A percentile compares a stretch with the other conserved stretches of the same genome.
Evolutionary conservation across 768 basidiomycete genomes (phyloP).

Genomic region (Amanita thiersii): DNA sequence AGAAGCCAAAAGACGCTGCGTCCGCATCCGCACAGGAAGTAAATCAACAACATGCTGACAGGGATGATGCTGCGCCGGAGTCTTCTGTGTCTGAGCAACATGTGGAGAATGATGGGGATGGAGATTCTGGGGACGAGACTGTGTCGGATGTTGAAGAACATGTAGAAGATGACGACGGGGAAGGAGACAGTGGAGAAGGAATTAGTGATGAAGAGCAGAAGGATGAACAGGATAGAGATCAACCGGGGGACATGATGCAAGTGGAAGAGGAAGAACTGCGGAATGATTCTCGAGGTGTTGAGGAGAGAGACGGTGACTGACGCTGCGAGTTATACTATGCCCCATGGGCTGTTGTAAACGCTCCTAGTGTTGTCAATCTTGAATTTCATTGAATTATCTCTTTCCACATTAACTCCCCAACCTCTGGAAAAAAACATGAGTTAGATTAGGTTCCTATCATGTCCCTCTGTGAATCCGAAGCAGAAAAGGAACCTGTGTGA

Average conservation of each 20-base stretch:
- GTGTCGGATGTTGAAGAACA: slow-evolving; percentile 24
- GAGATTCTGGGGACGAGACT: slow-evolving; percentile 23
- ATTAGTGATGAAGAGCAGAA: slow-evolving; percentile 31
- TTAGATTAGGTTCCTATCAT: too few species aligned
- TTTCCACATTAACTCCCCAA: too few species aligned
- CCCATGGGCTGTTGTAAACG: not conserved
- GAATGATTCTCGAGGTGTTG: slow-evolving; percentile 29
- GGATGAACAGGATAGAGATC: slow-evolving; percentile 30
- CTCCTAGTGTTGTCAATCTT: not conserved
- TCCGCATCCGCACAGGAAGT: slow-evolving; percentile 13
- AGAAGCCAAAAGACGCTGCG: slow-evolving; percentile 3
- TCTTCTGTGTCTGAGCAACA: slow-evolving; percentile 13
- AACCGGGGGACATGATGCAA: slow-evolving; percentile 31
- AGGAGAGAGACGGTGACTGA: slow-evolving; percentile 15
- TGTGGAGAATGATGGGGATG: slow-evolving; percentile 6
- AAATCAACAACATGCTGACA: slow-evolving; percentile 32
- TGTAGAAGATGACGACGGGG: slow-evolving; percentile 25
- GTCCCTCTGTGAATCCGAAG: too few species aligned
- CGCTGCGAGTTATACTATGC: too few species aligned
- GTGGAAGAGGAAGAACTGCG: slow-evolving; percentile 36
- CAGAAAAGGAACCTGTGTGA: too few species aligned
- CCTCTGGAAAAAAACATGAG: too few species aligned
- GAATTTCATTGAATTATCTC: not conserved
- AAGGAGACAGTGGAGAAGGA: slow-evolving; percentile 27
- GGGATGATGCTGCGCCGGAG: slow-evolving; percentile 13